These are phyloP conservation scores for Kondoa subrosea DNA, from an alignment of 768 basidiomycete genomes.

Conservation along the genomic window DNA sequence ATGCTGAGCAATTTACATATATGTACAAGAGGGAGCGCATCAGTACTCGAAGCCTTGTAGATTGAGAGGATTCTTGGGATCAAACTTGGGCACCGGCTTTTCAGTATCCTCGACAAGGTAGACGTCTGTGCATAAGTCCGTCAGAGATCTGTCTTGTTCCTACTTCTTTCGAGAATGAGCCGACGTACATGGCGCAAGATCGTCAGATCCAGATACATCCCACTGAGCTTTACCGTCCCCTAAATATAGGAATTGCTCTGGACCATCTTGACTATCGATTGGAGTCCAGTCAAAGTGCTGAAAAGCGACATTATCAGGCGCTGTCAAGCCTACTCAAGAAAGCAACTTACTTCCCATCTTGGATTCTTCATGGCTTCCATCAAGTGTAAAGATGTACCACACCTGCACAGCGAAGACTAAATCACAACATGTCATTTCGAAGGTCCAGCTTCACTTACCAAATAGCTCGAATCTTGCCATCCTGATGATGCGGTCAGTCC, in stretches of 20 bases:
- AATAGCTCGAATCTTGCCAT: background rate
- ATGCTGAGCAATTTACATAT: too few species aligned
- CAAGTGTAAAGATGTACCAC: background rate
- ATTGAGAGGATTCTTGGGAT: background rate
- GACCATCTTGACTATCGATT: constrained; percentile 1
- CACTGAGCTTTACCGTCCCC: background rate
- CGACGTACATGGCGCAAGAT: background rate
- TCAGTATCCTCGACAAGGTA: background rate
- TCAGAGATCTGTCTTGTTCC: background rate
- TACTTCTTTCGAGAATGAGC: background rate
- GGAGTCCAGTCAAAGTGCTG: constrained; percentile 2
- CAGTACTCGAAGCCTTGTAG: background rate
- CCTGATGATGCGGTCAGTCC: background rate
- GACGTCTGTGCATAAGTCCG: background rate
- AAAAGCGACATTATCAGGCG: background rate
- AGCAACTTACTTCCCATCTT: background rate
- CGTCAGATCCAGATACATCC: background rate
- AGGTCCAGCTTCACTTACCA: too few species aligned
- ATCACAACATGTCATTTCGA: too few species aligned
- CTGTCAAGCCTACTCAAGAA: background rate
- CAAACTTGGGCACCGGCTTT: background rate
- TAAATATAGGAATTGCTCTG: constrained; percentile 2
- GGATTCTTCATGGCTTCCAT: constrained; percentile 5
- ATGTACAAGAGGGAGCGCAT: too few species aligned
- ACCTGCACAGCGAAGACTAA: too few species aligned